These are phyloP conservation scores for Skeletonema grethae DNA, from an alignment of 108 stramenopile species.

Conservation along the genomic window DNA sequence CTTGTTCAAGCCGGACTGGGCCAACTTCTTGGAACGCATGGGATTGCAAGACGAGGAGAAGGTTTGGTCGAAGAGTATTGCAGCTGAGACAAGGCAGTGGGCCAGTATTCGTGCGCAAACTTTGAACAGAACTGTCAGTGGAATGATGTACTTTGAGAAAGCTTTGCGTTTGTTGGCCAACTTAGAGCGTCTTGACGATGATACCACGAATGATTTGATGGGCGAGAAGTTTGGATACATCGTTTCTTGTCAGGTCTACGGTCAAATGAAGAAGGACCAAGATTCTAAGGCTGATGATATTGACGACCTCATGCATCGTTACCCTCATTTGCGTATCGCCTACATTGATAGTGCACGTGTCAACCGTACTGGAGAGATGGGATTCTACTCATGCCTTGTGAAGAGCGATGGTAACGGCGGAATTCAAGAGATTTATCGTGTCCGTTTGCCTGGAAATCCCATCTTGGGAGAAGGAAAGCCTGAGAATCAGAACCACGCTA, in stretches of 20 bases:
- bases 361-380: constrained; percentile 76
- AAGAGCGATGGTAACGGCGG: constrained; percentile 85
- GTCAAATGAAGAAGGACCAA: constrained; percentile 93
- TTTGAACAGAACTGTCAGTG: constrained; percentile 92
- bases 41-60: constrained; percentile 87
- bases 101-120: constrained; percentile 97
- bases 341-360: constrained; percentile 95
- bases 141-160: constrained; percentile 99
- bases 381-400: constrained; percentile 92
- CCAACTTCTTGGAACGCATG: constrained; percentile 91
- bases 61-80: constrained; percentile 89
- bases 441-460: constrained; percentile 96
- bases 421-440: constrained; percentile 93
- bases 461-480: constrained; percentile 99
- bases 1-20: constrained; percentile 94
- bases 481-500: constrained; percentile 99
- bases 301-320: constrained; percentile 92
- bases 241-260: constrained; percentile 97
- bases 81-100: constrained; percentile 93
- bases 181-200: constrained; percentile 89
- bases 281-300: constrained; percentile 97
- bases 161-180: constrained; percentile 93
- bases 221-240: constrained; percentile 98
- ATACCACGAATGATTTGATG: constrained; percentile 89
- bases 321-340: constrained; percentile 93